phyloP scores from a whole-genome alignment of 768 basidiomycete species.

The Phylloporus rhodoxanthus region DNA sequence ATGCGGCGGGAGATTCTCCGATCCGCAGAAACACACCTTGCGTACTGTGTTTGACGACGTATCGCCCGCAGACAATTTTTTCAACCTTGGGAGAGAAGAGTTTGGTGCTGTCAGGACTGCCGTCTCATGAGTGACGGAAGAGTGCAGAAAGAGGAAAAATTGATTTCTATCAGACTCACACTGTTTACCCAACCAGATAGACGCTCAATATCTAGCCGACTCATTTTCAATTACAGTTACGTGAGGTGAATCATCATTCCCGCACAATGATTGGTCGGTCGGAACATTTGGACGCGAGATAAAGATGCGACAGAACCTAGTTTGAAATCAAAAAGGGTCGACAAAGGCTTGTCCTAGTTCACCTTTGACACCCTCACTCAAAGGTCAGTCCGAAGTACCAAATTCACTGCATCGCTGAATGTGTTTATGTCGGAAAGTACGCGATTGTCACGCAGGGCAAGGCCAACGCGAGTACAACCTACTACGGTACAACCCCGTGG shows the following conservation, averaged over 20 bases:
- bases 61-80: slow-evolving; percentile 15
- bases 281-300: slow-evolving; percentile 9
- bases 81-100: slow-evolving; percentile 28
- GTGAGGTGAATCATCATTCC: slow-evolving; percentile 17
- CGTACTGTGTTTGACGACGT: slow-evolving; percentile 22
- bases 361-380: not conserved
- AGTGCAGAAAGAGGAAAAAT: slow-evolving; percentile 9
- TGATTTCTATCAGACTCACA: slow-evolving; percentile 9
- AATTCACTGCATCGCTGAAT: not conserved
- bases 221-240: slow-evolving; percentile 22
- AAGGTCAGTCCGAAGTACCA: slow-evolving; percentile 10
- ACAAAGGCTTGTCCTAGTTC: slow-evolving; percentile 1
- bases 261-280: slow-evolving; percentile 15
- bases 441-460: slow-evolving; percentile 9
- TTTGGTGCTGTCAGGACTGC: slow-evolving; percentile 17
- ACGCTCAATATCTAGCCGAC: slow-evolving; percentile 23
- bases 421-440: slow-evolving; percentile 2
- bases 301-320: slow-evolving; percentile 11
- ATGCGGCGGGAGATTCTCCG: slow-evolving; percentile 33
- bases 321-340: slow-evolving; percentile 14
- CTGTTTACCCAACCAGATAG: slow-evolving; percentile 13
- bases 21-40: slow-evolving; percentile 28
- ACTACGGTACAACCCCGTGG: slow-evolving; percentile 3
- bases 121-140: slow-evolving; percentile 18
- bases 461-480: slow-evolving; percentile 1